These are phyloP conservation scores for Chaetomiaceae sp. DNA, from an alignment of 2,329 filamentous ascomycete species.

Conservation along the genomic window DNA sequence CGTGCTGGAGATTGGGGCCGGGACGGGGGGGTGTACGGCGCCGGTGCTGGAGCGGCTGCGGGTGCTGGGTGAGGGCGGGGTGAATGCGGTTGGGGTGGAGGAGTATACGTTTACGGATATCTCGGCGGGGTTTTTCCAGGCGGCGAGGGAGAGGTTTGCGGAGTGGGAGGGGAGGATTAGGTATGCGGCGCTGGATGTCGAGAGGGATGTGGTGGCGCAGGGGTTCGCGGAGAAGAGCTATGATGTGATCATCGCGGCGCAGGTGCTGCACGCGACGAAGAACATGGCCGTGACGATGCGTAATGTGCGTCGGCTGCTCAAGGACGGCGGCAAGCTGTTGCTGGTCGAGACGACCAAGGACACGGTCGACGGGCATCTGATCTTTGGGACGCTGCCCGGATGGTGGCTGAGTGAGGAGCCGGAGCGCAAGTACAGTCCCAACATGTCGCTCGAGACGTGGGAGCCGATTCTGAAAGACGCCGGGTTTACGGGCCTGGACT, in stretches of 20 bases:
- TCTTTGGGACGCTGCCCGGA: constrained; percentile 23
- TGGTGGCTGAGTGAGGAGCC: constrained; percentile 32
- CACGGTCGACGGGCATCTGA: neutral
- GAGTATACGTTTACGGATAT: constrained; percentile 15
- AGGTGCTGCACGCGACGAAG: constrained; percentile 32
- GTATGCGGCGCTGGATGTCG: constrained; percentile 28
- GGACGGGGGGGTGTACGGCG: constrained; percentile 34
- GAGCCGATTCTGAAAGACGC: constrained; percentile 21
- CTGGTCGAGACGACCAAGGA: constrained; percentile 12
- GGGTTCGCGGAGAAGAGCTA: constrained; percentile 26
- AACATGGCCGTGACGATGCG: constrained; percentile 23
- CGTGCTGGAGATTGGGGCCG: constrained; percentile 36
- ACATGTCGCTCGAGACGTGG: constrained; percentile 25
- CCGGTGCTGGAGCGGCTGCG: neutral
- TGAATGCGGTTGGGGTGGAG: neutral
- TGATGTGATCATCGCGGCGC: constrained; percentile 32
- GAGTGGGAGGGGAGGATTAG: constrained; percentile 18
- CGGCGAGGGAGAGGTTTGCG: constrained; percentile 22
- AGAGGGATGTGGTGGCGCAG: constrained; percentile 25
- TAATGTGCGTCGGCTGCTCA: constrained; percentile 30
- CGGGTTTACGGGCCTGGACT: constrained; percentile 15
- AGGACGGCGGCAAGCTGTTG: constrained; percentile 34
- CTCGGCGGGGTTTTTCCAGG: constrained; percentile 25
- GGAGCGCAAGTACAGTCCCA: constrained; percentile 24
- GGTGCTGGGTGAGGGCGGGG: no score